Evolutionary conservation across 805 yeast genomes (phyloP).

Genomic region (Candida cerambycidarum): DNA sequence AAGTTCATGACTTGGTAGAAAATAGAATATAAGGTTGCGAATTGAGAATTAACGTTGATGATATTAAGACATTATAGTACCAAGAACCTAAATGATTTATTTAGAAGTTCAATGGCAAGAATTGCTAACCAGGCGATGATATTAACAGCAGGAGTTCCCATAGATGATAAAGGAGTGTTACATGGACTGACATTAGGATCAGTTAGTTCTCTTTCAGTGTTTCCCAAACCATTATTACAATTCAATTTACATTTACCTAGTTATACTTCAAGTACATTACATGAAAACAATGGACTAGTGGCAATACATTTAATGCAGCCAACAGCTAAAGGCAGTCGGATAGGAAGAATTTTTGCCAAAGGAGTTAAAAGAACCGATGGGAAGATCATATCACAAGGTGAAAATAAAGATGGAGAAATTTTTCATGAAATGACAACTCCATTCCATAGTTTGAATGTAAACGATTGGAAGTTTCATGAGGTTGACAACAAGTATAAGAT

Average conservation of each 20-base stretch:
- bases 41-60: neutral
- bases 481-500: conserved; percentile 27
- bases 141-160: conserved; percentile 31
- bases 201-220: conserved; percentile 75
- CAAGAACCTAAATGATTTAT: conserved; percentile 12
- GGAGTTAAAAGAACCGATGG: conserved; percentile 49
- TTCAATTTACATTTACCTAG: conserved; percentile 89
- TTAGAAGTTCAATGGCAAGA: conserved; percentile 36
- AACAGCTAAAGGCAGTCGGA: conserved; percentile 45
- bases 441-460: conserved; percentile 36
- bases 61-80: conserved; percentile 2
- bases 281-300: conserved; percentile 49
- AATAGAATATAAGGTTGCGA: no score
- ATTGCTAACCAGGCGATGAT: conserved; percentile 45
- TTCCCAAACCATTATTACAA: conserved; percentile 76
- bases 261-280: conserved; percentile 67
- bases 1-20: neutral
- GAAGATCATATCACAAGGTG: conserved; percentile 23
- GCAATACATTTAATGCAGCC: conserved; percentile 81
- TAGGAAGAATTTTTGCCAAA: conserved; percentile 65
- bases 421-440: conserved; percentile 55
- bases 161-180: conserved; percentile 17
- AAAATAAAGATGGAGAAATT: conserved; percentile 31
- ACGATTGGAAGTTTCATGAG: conserved; percentile 33
- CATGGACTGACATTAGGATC: conserved; percentile 88